phyloP scores from a whole-genome alignment of 768 basidiomycete species.

The Leucogyrophana mollusca region DNA sequence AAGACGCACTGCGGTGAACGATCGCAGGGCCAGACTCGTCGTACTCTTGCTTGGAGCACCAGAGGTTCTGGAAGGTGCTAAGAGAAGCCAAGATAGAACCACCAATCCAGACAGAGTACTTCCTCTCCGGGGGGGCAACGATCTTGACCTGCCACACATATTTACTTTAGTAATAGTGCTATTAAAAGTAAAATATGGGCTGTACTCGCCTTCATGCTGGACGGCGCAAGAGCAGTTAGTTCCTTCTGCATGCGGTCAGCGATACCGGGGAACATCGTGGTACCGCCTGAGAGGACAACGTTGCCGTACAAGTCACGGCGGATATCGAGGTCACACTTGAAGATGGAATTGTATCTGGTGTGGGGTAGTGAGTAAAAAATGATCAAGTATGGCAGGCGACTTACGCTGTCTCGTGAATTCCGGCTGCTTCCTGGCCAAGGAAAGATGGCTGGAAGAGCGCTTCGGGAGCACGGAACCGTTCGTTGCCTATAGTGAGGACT shows the following conservation, averaged over 20 bases:
- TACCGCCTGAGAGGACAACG: conserved; percentile 66
- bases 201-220: conserved; percentile 74
- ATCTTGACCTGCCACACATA: conserved; percentile 67
- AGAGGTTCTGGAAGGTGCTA: conserved; percentile 95
- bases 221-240: conserved; percentile 47
- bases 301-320: conserved; percentile 35
- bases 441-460: conserved; percentile 60
- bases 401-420: conserved; percentile 76
- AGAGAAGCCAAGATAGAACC: conserved; percentile 85
- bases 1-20: conserved; percentile 68
- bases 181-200: neutral
- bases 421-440: conserved; percentile 73
- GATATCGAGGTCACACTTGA: conserved; percentile 69
- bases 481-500: conserved; percentile 84
- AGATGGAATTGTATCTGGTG: conserved; percentile 55
- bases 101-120: conserved; percentile 96
- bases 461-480: conserved; percentile 62
- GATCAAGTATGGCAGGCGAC: conserved; percentile 6
- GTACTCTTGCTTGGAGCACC: conserved; percentile 93
- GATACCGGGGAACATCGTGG: conserved; percentile 96
- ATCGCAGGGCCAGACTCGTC: conserved; percentile 82
- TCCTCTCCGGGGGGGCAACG: conserved; percentile 89
- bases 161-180: neutral
- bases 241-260: conserved; percentile 97
- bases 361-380: neutral